These are phyloP conservation scores for Aquilaria agallochum DNA, from an alignment of 441 rosid species.

Conservation along the genomic window DNA sequence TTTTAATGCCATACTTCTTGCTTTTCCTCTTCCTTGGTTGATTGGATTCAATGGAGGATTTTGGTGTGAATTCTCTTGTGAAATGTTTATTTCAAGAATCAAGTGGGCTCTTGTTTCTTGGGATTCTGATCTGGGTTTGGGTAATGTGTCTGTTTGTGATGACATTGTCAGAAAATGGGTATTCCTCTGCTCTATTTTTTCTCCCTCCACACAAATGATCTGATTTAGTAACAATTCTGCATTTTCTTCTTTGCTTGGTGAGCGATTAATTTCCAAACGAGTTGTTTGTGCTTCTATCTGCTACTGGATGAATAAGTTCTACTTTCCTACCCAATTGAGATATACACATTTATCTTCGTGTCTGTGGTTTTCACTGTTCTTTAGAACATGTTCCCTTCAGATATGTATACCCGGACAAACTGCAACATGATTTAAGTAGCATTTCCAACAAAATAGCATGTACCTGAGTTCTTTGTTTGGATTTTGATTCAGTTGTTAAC, in stretches of 20 bases:
- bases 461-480: too few species aligned
- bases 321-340: too few species aligned
- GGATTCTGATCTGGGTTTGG: conserved; percentile 8
- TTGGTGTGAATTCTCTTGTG: not conserved
- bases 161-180: not conserved
- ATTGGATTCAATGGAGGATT: not conserved
- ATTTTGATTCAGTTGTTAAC: too few species aligned
- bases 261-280: not conserved
- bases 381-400: too few species aligned
- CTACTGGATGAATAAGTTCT: not conserved
- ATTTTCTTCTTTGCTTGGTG: not conserved
- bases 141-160: not conserved
- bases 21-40: not conserved
- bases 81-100: too few species aligned
- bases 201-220: not conserved
- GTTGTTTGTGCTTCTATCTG: not conserved
- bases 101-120: not conserved
- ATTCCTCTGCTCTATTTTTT: not conserved
- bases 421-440: too few species aligned
- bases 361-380: too few species aligned
- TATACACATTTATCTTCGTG: too few species aligned
- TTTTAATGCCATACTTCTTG: not conserved
- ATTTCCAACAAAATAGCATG: too few species aligned
- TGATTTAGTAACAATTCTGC: not conserved
- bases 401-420: too few species aligned